These are phyloP conservation scores for Gomphus bonarii DNA, from an alignment of 1,284 basidiomycete species.

Conservation along the genomic window DNA sequence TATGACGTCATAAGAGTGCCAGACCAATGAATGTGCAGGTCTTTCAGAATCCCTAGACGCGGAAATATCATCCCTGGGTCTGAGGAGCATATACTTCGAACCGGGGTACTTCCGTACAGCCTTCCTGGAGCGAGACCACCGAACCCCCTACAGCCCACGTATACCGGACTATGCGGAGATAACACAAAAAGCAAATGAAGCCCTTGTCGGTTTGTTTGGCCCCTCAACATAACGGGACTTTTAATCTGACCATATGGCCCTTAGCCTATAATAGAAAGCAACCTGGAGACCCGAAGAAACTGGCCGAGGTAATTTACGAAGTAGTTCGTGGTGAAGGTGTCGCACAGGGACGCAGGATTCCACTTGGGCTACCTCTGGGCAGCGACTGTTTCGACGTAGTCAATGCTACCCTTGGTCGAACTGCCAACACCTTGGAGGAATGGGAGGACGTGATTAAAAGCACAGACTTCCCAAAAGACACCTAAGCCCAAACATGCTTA, in stretches of 20 bases:
- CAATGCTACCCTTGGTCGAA: not conserved
- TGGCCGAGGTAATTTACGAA: conserved; percentile 24
- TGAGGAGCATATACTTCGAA: conserved; percentile 33
- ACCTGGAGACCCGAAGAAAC: conserved; percentile 26
- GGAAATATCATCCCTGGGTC: conserved; percentile 32
- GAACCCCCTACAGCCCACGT: conserved; percentile 21
- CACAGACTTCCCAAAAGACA: too few species aligned
- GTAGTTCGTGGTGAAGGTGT: conserved; percentile 24
- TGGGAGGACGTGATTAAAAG: conserved; percentile 14
- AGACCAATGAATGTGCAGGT: conserved; percentile 14
- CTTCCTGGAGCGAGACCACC: conserved; percentile 25
- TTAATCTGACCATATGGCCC: not conserved
- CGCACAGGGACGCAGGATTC: conserved; percentile 22
- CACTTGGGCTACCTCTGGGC: conserved; percentile 16
- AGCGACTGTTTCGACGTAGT: conserved; percentile 9
- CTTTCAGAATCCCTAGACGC: conserved; percentile 28
- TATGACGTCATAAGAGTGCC: not conserved
- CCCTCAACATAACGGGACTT: not conserved
- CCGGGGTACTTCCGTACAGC: conserved; percentile 34
- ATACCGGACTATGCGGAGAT: conserved; percentile 30
- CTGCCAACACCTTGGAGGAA: conserved; percentile 2
- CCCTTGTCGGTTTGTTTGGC: conserved; percentile 19
- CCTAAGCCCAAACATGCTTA: too few species aligned
- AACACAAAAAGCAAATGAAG: conserved; percentile 19
- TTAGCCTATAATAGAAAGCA: conserved; percentile 25